Conservation (phyloP, 2,329 filamentous ascomycete genomes). For the Nothophaeocryptopus gaeumannii region DNA sequence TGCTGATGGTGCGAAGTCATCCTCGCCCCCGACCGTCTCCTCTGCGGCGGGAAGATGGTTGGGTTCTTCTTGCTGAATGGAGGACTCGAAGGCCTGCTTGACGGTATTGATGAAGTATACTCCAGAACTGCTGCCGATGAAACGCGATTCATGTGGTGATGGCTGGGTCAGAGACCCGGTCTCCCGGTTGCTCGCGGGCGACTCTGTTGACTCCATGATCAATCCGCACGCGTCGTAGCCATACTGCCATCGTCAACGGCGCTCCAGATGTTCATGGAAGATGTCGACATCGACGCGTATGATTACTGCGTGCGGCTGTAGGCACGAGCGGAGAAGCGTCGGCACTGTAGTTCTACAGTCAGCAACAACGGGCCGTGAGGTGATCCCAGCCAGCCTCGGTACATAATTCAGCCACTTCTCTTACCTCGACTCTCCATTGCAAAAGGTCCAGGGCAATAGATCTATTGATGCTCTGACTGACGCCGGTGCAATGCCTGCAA, state of each 20-base stretch:
- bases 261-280: too few relatives aligned
- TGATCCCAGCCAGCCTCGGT: too few relatives aligned
- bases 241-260: too few relatives aligned
- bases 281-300: not conserved
- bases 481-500: constrained; percentile 10
- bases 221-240: not conserved
- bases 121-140: constrained; percentile 53
- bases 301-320: not conserved
- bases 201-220: constrained; percentile 16
- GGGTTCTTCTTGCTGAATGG: constrained; percentile 10
- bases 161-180: constrained; percentile 22
- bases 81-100: constrained; percentile 48
- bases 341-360: too few relatives aligned
- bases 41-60: constrained; percentile 18
- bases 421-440: too few relatives aligned
- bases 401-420: too few relatives aligned
- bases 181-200: constrained; percentile 22
- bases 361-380: too few relatives aligned
- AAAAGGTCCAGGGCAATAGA: too few relatives aligned
- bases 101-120: constrained; percentile 57
- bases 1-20: constrained; percentile 19
- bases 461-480: too few relatives aligned
- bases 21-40: constrained; percentile 24
- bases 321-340: not conserved
- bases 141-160: constrained; percentile 29